A percentile compares a stretch with the other conserved stretches of the same genome.
phyloP scores from a whole-genome alignment of 2,329 filamentous ascomycete species.

The Pseudopithomyces maydicus region DNA sequence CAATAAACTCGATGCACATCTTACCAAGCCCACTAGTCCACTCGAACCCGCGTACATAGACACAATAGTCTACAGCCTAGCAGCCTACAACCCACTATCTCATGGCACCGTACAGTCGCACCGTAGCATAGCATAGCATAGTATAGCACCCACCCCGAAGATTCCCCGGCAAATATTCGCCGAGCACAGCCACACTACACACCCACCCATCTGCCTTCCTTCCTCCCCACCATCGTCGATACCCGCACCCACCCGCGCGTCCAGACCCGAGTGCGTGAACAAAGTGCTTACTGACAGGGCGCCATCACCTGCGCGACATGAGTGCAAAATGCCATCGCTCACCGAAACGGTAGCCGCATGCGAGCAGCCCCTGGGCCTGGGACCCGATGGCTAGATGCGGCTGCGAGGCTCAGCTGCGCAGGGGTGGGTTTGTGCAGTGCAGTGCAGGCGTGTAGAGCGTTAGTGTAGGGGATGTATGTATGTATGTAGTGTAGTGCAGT shows the following conservation, averaged over 20 bases:
- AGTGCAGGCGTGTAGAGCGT: slow-evolving; percentile 1
- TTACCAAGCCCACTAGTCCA: neutral
- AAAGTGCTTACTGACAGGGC: neutral
- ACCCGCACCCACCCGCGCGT: neutral
- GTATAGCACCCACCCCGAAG: neutral
- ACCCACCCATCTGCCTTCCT: neutral
- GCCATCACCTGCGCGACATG: neutral
- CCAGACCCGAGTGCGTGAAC: neutral
- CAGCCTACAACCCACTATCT: no score
- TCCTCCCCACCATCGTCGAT: neutral
- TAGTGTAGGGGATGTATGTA: neutral
- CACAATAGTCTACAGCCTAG: no score
- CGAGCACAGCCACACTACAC: neutral
- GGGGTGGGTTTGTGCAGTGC: neutral
- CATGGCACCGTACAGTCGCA: neutral
- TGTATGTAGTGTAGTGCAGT: neutral
- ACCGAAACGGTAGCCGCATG: neutral
- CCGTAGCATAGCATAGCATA: neutral
- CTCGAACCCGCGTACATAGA: neutral
- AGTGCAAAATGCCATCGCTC: neutral
- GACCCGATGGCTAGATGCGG: slow-evolving; percentile 2
- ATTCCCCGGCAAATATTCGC: no score
- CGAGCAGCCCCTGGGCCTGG: neutral
- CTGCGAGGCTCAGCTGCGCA: slow-evolving; percentile 7
- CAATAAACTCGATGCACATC: neutral